phyloP scores from a whole-genome alignment of 345 rosid species.

The Eucalyptus tenuipes region DNA sequence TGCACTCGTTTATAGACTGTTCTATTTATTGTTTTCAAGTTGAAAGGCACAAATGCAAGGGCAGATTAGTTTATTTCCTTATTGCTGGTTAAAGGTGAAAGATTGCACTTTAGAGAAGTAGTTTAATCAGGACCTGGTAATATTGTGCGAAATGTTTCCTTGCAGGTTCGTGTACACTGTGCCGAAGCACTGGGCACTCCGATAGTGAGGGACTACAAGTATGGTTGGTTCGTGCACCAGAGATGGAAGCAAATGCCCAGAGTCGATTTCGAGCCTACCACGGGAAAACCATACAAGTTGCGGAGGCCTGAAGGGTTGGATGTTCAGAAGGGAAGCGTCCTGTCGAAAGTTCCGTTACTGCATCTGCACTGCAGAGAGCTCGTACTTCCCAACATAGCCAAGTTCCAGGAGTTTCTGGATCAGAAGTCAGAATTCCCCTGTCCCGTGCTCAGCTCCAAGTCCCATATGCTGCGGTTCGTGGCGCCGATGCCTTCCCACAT shows the following conservation, averaged over 20 bases:
- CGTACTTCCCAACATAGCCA: constrained; percentile 74
- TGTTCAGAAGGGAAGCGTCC: constrained; percentile 87
- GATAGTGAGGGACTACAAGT: constrained; percentile 81
- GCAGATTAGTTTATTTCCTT: not conserved
- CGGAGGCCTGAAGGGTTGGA: constrained; percentile 77
- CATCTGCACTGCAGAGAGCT: constrained; percentile 87
- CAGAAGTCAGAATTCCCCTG: constrained; percentile 7
- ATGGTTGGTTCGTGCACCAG: constrained; percentile 85
- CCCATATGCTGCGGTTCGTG: constrained; percentile 63
- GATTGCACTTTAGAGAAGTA: not conserved
- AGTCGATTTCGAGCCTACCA: constrained; percentile 52
- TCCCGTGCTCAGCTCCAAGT: constrained; percentile 13
- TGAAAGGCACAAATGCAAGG: not conserved
- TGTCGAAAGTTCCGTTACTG: constrained; percentile 76
- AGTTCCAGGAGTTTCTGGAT: constrained; percentile 33
- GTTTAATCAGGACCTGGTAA: not conserved
- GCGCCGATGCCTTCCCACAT: constrained; percentile 80
- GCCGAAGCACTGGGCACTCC: constrained; percentile 97
- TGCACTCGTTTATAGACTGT: not conserved
- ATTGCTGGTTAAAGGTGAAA: not conserved
- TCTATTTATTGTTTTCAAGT: not conserved
- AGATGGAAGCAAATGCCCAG: constrained; percentile 81
- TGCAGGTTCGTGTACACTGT: constrained; percentile 86
- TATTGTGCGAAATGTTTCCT: not conserved
- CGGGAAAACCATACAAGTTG: constrained; percentile 64